Conservation (phyloP, 495 filamentous ascomycete genomes). For the Usnea hakonensis region DNA sequence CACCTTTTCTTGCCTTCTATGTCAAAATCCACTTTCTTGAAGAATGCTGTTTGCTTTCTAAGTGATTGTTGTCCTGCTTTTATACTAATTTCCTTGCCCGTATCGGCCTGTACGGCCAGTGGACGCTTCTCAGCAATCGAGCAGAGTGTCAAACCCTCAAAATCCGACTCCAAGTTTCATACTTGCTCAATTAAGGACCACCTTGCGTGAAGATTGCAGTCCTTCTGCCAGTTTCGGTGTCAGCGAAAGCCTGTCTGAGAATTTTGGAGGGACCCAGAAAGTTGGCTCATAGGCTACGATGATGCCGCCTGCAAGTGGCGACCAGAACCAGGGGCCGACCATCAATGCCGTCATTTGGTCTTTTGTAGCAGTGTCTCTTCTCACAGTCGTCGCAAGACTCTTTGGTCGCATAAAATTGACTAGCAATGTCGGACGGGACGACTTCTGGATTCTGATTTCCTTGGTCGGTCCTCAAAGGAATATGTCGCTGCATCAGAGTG, state of each 20-base stretch:
- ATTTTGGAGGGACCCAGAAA: background rate
- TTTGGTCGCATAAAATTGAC: background rate
- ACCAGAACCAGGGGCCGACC: background rate
- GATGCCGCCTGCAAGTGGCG: background rate
- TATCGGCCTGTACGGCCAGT: background rate
- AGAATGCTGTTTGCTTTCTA: background rate
- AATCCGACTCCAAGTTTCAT: background rate
- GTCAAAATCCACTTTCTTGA: background rate
- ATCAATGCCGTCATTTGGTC: background rate
- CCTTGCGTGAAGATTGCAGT: background rate
- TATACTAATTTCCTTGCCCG: background rate
- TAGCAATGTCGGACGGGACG: background rate
- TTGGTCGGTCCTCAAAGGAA: background rate
- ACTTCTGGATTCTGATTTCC: background rate
- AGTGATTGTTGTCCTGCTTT: accelerated
- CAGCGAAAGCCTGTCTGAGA: background rate
- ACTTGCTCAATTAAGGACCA: background rate
- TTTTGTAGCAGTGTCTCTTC: background rate
- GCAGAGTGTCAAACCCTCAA: background rate
- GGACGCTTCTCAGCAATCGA: background rate
- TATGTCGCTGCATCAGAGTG: background rate
- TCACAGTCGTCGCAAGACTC: background rate
- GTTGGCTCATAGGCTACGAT: background rate
- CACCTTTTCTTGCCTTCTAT: background rate
- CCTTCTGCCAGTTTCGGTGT: background rate